A percentile compares a stretch with the other conserved stretches of the same genome.
These are phyloP conservation scores for Schwanniomyces yamadae DNA, from an alignment of 805 yeast genomes.

Conservation along the genomic window DNA sequence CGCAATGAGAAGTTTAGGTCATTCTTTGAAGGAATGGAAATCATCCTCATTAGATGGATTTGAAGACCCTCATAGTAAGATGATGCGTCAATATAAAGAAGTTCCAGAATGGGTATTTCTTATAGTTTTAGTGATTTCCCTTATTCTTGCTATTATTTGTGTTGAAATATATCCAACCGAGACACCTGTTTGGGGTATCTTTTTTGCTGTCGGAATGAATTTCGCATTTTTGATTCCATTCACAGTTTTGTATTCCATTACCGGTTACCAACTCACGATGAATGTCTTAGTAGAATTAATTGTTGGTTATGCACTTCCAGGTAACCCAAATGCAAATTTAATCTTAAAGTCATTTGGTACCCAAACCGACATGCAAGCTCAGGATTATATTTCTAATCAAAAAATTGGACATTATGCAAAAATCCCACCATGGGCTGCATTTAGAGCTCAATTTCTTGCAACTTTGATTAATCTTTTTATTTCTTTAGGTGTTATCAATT, in stretches of 20 bases:
- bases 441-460: conserved; percentile 36
- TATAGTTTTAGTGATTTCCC: conserved; percentile 23
- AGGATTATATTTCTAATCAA: conserved; percentile 52
- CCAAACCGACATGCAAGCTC: conserved; percentile 57
- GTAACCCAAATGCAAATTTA: conserved; percentile 36
- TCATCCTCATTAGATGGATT: conserved; percentile 30
- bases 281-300: conserved; percentile 38
- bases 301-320: conserved; percentile 38
- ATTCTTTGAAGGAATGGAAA: conserved; percentile 9
- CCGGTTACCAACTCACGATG: conserved; percentile 33
- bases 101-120: conserved; percentile 34
- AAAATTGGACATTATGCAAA: conserved; percentile 64
- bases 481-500: conserved; percentile 27
- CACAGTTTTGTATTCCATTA: conserved; percentile 25
- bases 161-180: conserved; percentile 30
- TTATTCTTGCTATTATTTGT: conserved; percentile 33
- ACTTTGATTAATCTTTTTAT: conserved; percentile 23
- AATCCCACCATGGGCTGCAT: conserved; percentile 57
- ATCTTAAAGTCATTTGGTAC: conserved; percentile 60
- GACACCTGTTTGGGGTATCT: conserved; percentile 38
- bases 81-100: conserved; percentile 34
- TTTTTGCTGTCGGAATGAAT: conserved; percentile 33
- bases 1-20: conserved; percentile 22
- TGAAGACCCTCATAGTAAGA: conserved; percentile 30
- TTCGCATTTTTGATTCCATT: conserved; percentile 33